A percentile compares a stretch with the other conserved stretches of the same genome.
Conservation (phyloP, 1,139 yeast genomes). For the Kodamaea fungicola region DNA sequence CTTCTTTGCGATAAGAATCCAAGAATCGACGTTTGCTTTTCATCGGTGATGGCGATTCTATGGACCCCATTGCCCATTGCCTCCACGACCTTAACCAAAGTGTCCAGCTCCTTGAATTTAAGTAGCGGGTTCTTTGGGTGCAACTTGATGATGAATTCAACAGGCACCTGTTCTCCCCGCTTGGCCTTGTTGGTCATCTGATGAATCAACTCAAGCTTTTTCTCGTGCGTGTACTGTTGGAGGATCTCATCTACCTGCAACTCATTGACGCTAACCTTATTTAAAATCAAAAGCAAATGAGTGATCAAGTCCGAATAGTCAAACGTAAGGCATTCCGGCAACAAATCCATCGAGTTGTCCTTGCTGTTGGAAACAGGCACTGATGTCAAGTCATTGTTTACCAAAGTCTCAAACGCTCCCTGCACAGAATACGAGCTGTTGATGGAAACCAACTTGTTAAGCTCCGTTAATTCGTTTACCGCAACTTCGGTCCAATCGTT, state of each 20-base stretch:
- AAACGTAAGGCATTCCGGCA: constrained; percentile 65
- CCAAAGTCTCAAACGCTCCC: constrained; percentile 77
- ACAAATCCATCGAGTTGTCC: constrained; percentile 40
- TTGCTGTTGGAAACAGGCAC: constrained; percentile 65
- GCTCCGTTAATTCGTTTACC: constrained; percentile 71
- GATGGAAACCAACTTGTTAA: constrained; percentile 71
- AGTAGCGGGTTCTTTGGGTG: constrained; percentile 87
- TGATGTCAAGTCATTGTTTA: constrained; percentile 71
- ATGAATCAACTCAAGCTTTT: constrained; percentile 25
- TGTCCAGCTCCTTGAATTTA: constrained; percentile 65
- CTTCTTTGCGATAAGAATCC: constrained; percentile 91
- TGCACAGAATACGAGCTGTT: constrained; percentile 67
- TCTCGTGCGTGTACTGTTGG: constrained; percentile 11
- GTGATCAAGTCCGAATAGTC: constrained; percentile 92
- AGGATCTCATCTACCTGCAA: constrained; percentile 27
- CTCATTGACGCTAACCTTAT: constrained; percentile 49
- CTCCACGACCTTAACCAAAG: constrained; percentile 72
- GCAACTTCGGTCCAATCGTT: constrained; percentile 73
- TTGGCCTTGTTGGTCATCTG: constrained; percentile 49
- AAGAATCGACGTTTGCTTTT: constrained; percentile 40
- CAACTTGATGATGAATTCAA: constrained; percentile 69
- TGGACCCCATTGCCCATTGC: constrained; percentile 90
- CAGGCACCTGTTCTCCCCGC: constrained; percentile 72
- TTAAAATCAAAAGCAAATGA: constrained; percentile 70
- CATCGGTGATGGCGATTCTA: constrained; percentile 76